Evolutionary conservation across 2,329 filamentous ascomycete genomes (phyloP).

Genomic region (Teratosphaeria epicoccoides): DNA sequence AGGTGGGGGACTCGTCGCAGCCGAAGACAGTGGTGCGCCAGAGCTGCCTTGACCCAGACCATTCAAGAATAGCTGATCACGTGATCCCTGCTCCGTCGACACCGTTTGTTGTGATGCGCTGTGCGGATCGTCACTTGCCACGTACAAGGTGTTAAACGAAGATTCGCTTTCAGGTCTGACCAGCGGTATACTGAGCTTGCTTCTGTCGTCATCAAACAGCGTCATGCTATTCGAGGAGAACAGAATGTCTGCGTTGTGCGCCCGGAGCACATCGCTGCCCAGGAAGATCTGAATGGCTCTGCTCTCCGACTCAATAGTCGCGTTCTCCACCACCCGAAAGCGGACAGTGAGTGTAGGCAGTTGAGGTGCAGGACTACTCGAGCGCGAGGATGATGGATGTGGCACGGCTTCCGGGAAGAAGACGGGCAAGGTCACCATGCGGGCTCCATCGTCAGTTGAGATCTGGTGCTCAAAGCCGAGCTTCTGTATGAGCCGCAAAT

Average conservation of each 20-base stretch:
- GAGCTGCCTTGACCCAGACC: slow-evolving; percentile 23
- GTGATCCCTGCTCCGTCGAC: slow-evolving; percentile 45
- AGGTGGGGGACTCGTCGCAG: slow-evolving; percentile 18
- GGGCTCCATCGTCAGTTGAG: slow-evolving; percentile 42
- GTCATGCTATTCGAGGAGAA: slow-evolving; percentile 87
- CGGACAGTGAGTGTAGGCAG: slow-evolving; percentile 71
- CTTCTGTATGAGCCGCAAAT: slow-evolving; percentile 61
- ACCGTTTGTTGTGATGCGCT: neutral
- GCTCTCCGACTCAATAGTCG: slow-evolving; percentile 33
- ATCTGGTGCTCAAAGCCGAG: slow-evolving; percentile 56
- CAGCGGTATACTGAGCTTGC: slow-evolving; percentile 81
- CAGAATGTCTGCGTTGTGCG: slow-evolving; percentile 79
- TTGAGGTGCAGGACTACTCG: slow-evolving; percentile 61
- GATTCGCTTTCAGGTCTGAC: slow-evolving; percentile 82
- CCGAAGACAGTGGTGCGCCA: slow-evolving; percentile 11
- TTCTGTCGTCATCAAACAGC: slow-evolving; percentile 74
- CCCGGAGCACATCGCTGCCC: slow-evolving; percentile 75
- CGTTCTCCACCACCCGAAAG: slow-evolving; percentile 61
- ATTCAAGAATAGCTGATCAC: slow-evolving; percentile 21
- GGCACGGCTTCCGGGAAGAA: slow-evolving; percentile 88
- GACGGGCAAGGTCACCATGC: slow-evolving; percentile 65
- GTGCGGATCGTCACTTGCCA: slow-evolving; percentile 31
- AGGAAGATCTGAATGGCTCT: slow-evolving; percentile 75
- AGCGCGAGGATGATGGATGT: slow-evolving; percentile 61
- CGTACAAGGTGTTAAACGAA: slow-evolving; percentile 66